Evolutionary conservation across 1,139 yeast species (phyloP).

Genomic region (Candida anutae): DNA sequence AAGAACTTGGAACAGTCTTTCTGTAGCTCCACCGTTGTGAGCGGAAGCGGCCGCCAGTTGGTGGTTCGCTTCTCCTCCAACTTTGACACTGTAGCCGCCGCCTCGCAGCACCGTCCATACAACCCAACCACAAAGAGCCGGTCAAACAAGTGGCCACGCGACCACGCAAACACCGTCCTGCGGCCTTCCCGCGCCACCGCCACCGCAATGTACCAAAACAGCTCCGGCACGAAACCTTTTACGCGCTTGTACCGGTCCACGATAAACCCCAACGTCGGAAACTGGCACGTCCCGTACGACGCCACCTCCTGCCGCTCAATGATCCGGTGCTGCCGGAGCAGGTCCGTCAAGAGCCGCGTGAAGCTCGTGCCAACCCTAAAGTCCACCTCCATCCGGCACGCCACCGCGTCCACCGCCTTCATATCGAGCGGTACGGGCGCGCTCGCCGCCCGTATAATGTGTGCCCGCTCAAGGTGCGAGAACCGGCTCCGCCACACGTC

Average conservation of each 20-base stretch:
- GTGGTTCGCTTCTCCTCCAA: slow-evolving; percentile 58
- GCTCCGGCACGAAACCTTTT: slow-evolving; percentile 62
- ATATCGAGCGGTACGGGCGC: slow-evolving; percentile 58
- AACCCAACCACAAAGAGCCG: slow-evolving; percentile 52
- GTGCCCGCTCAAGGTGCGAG: slow-evolving; percentile 77
- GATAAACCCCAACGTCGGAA: slow-evolving; percentile 93
- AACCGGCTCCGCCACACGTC: slow-evolving; percentile 70
- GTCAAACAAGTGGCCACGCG: slow-evolving; percentile 65
- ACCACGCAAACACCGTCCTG: slow-evolving; percentile 53
- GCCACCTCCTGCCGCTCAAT: slow-evolving; percentile 21
- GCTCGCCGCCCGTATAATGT: slow-evolving; percentile 67
- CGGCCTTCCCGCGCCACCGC: slow-evolving; percentile 35
- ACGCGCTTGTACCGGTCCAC: slow-evolving; percentile 88
- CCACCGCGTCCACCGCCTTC: slow-evolving; percentile 74
- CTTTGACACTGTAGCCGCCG: slow-evolving; percentile 43
- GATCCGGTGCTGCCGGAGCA: slow-evolving; percentile 25
- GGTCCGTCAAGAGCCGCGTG: slow-evolving; percentile 64
- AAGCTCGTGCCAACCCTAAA: slow-evolving; percentile 84
- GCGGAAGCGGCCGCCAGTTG: slow-evolving; percentile 78
- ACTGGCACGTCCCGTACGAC: slow-evolving; percentile 93
- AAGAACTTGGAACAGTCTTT: slow-evolving; percentile 73
- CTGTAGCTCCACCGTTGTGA: slow-evolving; percentile 93
- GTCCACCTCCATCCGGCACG: slow-evolving; percentile 81
- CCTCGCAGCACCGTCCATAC: slow-evolving; percentile 56
- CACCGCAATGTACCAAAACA: slow-evolving; percentile 68